These are phyloP conservation scores for Nicotiana noctiflora DNA, from an alignment of 257 asterid genomes.

Conservation along the genomic window DNA sequence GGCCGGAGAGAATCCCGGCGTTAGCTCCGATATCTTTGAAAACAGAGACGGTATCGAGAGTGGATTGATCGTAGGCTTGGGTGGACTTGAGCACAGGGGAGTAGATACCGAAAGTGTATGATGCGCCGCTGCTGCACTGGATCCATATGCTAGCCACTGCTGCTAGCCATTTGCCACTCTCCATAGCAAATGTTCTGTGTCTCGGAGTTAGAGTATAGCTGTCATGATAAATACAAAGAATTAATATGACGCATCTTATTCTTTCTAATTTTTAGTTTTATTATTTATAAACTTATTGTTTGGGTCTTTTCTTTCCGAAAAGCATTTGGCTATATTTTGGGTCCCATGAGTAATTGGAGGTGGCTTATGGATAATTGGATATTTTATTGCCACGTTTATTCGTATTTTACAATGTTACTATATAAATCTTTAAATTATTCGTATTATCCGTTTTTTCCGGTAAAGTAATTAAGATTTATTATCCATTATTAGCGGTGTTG, in stretches of 20 bases:
- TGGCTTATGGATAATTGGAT: background rate
- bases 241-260: background rate
- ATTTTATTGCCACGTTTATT: background rate
- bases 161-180: conserved; percentile 55
- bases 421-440: no score
- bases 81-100: conserved; percentile 60
- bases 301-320: background rate
- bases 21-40: conserved; percentile 90
- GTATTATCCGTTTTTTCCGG: no score
- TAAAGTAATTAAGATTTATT: no score
- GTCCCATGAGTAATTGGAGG: background rate
- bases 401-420: no score
- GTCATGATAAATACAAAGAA: background rate
- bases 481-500: no score
- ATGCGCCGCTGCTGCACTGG: conserved; percentile 83
- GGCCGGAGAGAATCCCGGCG: conserved; percentile 71
- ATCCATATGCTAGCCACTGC: conserved; percentile 84
- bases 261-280: background rate
- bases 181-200: background rate
- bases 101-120: conserved; percentile 86
- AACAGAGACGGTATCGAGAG: conserved; percentile 66
- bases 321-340: background rate
- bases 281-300: no score
- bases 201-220: background rate
- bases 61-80: conserved; percentile 71